Conservation (phyloP, 2,329 filamentous ascomycete species). For the Geoglossum cookeanum region DNA sequence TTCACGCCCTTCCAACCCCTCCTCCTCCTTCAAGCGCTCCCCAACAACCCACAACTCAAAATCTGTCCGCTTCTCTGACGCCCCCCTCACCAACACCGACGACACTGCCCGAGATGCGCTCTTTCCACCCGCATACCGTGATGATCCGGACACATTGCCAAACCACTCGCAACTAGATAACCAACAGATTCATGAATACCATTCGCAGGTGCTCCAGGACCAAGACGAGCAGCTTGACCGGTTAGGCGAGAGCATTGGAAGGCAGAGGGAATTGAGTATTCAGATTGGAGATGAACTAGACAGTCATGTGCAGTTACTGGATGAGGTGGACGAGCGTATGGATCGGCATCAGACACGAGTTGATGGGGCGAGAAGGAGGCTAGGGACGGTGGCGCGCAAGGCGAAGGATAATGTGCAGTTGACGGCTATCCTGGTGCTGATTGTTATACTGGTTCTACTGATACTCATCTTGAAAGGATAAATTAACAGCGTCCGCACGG, state of each 20-base stretch:
- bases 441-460: constrained; percentile 62
- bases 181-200: constrained; percentile 70
- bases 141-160: constrained; percentile 36
- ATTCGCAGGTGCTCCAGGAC: constrained; percentile 60
- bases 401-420: constrained; percentile 78
- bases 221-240: constrained; percentile 88
- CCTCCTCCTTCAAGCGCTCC: constrained; percentile 16
- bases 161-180: constrained; percentile 48
- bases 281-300: constrained; percentile 95
- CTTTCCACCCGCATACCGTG: constrained; percentile 51
- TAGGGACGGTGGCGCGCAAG: constrained; percentile 52
- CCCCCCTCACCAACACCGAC: constrained; percentile 26
- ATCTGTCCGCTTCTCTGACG: constrained; percentile 72
- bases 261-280: constrained; percentile 83
- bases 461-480: constrained; percentile 61
- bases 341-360: constrained; percentile 65
- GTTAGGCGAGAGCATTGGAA: constrained; percentile 66
- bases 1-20: constrained; percentile 20
- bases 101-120: constrained; percentile 35
- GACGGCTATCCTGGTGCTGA: constrained; percentile 59
- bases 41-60: constrained; percentile 14
- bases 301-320: constrained; percentile 69
- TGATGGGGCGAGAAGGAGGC: constrained; percentile 50
- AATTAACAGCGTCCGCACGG: neutral
- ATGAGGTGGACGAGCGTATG: constrained; percentile 68